A percentile compares a stretch with the other conserved stretches of the same genome.
These are phyloP conservation scores for Russula sp. DNA, from an alignment of 768 basidiomycete genomes.

Conservation along the genomic window DNA sequence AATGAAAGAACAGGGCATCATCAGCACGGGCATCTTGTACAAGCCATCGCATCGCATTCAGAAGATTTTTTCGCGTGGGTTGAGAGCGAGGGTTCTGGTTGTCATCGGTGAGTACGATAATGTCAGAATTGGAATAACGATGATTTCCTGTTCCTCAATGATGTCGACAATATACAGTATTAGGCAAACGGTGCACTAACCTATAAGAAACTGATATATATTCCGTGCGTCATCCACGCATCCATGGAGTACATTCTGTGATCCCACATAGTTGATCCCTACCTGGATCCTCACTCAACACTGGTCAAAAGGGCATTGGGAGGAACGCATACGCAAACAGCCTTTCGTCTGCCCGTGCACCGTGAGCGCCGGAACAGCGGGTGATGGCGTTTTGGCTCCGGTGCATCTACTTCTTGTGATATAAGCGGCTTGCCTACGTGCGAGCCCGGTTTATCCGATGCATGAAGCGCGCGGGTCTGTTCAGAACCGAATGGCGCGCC, in stretches of 20 bases:
- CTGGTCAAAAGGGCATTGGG: not conserved
- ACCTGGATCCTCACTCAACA: slow-evolving; percentile 42
- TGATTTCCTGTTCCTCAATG: slow-evolving; percentile 13
- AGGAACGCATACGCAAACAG: slow-evolving; percentile 58
- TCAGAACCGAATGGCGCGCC: not conserved
- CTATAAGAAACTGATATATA: slow-evolving; percentile 65
- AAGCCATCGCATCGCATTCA: slow-evolving; percentile 89
- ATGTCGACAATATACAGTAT: not conserved
- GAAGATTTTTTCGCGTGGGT: slow-evolving; percentile 80
- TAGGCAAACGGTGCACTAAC: slow-evolving; percentile 35
- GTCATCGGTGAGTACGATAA: slow-evolving; percentile 83
- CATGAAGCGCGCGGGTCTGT: not conserved
- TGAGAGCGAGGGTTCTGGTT: slow-evolving; percentile 47
- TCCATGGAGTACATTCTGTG: slow-evolving; percentile 59
- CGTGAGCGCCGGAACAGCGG: slow-evolving; percentile 74
- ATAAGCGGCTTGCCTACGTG: not conserved
- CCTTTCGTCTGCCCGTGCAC: slow-evolving; percentile 83
- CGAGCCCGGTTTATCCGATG: not conserved
- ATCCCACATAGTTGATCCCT: slow-evolving; percentile 82
- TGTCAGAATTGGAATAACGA: slow-evolving; percentile 48
- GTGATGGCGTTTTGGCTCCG: not conserved
- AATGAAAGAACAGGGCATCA: slow-evolving; percentile 89
- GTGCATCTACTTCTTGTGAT: slow-evolving; percentile 4
- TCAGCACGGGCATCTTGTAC: slow-evolving; percentile 69
- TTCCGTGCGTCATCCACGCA: slow-evolving; percentile 92